A percentile compares a stretch with the other conserved stretches of the same genome.
phyloP scores from a whole-genome alignment of 2,329 filamentous ascomycete species.

The Celoporthe dispersa region DNA sequence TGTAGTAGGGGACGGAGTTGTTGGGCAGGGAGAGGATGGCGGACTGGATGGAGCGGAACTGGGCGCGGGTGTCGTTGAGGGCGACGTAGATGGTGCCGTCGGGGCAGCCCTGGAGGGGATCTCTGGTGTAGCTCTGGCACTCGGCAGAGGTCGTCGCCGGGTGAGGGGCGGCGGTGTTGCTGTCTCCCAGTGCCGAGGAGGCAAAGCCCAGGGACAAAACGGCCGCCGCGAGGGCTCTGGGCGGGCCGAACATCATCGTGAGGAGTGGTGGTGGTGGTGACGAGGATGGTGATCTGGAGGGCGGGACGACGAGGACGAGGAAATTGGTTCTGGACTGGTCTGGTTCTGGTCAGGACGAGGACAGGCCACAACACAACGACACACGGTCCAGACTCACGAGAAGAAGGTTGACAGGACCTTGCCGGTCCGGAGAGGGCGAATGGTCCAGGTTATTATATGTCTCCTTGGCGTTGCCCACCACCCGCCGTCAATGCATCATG shows the following conservation, averaged over 20 bases:
- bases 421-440: neutral
- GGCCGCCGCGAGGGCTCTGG: slow-evolving; percentile 26
- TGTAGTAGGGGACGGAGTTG: slow-evolving; percentile 51
- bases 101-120: slow-evolving; percentile 45
- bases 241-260: slow-evolving; percentile 23
- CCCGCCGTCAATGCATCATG: neutral
- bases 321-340: neutral
- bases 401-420: neutral
- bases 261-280: neutral
- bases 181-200: slow-evolving; percentile 26
- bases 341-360: neutral
- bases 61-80: slow-evolving; percentile 39
- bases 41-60: slow-evolving; percentile 45
- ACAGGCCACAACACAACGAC: neutral
- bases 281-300: neutral
- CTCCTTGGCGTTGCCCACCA: neutral
- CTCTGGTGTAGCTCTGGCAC: slow-evolving; percentile 40
- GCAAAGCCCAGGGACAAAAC: slow-evolving; percentile 15
- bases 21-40: slow-evolving; percentile 47
- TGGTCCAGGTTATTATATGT: neutral
- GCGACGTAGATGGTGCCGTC: slow-evolving; percentile 48
- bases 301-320: neutral
- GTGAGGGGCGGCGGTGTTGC: slow-evolving; percentile 20
- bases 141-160: slow-evolving; percentile 38
- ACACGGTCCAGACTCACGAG: neutral